phyloP scores from a whole-genome alignment of 768 basidiomycete genomes.

The Pleurotus ostreatus region DNA sequence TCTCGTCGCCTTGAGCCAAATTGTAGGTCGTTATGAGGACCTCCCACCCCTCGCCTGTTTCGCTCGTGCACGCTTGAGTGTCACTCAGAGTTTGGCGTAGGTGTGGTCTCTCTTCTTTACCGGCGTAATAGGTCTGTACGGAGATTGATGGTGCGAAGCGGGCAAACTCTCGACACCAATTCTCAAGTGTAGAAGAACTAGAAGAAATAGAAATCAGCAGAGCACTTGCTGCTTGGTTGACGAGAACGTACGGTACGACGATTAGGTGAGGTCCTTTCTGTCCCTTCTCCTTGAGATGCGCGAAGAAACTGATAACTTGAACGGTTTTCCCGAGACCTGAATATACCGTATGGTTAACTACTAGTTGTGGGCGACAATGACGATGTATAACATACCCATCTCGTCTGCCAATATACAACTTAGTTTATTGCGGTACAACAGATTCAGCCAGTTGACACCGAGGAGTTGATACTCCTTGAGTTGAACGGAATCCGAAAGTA shows the following conservation, averaged over 20 bases:
- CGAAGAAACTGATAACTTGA: constrained; percentile 97
- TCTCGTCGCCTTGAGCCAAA: constrained; percentile 84
- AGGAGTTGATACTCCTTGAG: constrained; percentile 97
- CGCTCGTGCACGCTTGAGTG: constrained; percentile 43
- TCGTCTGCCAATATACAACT: constrained; percentile 98
- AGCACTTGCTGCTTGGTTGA: neutral
- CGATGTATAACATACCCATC: constrained; percentile 69
- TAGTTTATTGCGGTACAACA: constrained; percentile 73
- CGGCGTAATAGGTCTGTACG: constrained; percentile 91
- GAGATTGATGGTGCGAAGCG: constrained; percentile 84
- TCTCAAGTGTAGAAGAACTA: constrained; percentile 94
- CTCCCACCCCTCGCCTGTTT: constrained; percentile 69
- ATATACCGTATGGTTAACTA: constrained; percentile 9
- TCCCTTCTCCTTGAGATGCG: constrained; percentile 78
- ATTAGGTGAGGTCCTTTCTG: constrained; percentile 85
- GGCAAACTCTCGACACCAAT: constrained; percentile 96
- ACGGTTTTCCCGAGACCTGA: constrained; percentile 96
- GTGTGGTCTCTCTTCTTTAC: constrained; percentile 77
- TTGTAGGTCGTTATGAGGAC: constrained; percentile 97
- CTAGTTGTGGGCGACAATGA: constrained; percentile 2
- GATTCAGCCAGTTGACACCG: constrained; percentile 95
- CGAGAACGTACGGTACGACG: constrained; percentile 80
- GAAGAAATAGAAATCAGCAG: constrained; percentile 2
- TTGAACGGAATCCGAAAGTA: constrained; percentile 60
- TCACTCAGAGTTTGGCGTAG: constrained; percentile 72